Conservation (phyloP, 1,139 yeast species). For the Ogataea hybrid region DNA sequence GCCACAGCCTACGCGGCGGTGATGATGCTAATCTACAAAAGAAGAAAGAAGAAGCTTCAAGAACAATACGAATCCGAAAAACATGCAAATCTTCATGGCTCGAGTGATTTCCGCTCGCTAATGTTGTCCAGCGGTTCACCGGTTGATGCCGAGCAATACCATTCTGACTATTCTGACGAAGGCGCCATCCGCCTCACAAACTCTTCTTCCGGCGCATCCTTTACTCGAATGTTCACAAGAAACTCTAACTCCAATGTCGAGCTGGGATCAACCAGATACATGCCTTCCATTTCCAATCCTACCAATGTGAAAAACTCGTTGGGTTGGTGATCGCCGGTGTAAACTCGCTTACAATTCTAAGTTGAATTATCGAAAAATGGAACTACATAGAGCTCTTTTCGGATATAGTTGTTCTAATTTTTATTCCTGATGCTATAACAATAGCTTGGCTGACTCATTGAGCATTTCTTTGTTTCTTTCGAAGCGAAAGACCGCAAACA, state of each 20-base stretch:
- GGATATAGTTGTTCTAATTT: not conserved
- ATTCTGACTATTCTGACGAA: constrained; percentile 5
- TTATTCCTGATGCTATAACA: constrained; percentile 5
- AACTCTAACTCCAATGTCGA: constrained; percentile 13
- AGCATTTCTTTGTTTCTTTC: constrained; percentile 22
- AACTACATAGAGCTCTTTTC: no score
- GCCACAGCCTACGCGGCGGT: constrained; percentile 54
- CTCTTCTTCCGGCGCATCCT: constrained; percentile 14
- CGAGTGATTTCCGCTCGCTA: constrained; percentile 1
- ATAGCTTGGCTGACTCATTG: constrained; percentile 14
- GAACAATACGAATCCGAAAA: constrained; percentile 11
- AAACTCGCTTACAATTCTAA: not conserved
- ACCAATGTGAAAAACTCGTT: constrained; percentile 47
- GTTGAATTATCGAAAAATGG: constrained; percentile 2
- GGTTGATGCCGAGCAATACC: constrained; percentile 6
- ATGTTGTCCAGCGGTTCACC: constrained; percentile 2
- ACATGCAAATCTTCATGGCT: not conserved
- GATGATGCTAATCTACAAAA: constrained; percentile 40
- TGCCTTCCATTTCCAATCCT: constrained; percentile 45
- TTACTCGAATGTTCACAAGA: constrained; percentile 17
- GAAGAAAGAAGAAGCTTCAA: constrained; percentile 30
- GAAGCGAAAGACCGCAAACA: constrained; percentile 3
- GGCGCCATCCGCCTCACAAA: constrained; percentile 13
- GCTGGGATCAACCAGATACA: constrained; percentile 25
- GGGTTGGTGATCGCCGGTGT: constrained; percentile 39